Evolutionary conservation across 257 asterid genomes (phyloP).

Genomic region (Nicotiana obtusifolia): DNA sequence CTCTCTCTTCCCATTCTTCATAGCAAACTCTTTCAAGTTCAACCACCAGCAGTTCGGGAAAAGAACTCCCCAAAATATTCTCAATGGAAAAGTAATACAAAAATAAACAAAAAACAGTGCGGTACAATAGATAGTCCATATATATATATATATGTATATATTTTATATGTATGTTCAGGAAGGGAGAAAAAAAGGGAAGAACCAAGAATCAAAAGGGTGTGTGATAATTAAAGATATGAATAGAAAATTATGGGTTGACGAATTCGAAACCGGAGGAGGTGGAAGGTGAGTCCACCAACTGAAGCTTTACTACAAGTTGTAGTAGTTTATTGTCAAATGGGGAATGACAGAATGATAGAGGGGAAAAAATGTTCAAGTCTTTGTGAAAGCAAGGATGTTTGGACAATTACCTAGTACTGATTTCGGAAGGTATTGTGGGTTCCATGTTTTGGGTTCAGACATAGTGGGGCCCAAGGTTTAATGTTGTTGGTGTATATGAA

Average conservation of each 20-base stretch:
- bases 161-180: not conserved
- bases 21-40: not conserved
- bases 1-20: not conserved
- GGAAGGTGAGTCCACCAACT: not conserved
- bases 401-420: too few relatives aligned
- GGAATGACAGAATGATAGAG: not conserved
- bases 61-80: not conserved
- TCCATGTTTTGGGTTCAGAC: not conserved
- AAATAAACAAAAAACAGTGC: not conserved
- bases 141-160: not conserved
- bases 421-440: not conserved
- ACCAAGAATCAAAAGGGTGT: not conserved
- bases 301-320: not conserved
- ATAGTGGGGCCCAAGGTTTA: not conserved
- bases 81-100: not conserved
- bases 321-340: not conserved
- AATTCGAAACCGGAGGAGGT: not conserved
- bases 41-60: not conserved
- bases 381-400: not conserved
- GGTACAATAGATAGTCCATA: not conserved
- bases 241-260: not conserved
- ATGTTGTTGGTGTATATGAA: not conserved
- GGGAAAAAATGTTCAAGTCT: not conserved
- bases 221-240: not conserved
- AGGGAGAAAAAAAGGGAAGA: not conserved